Conservation (phyloP, 2,329 filamentous ascomycete species). For the Botrytis porri region DNA sequence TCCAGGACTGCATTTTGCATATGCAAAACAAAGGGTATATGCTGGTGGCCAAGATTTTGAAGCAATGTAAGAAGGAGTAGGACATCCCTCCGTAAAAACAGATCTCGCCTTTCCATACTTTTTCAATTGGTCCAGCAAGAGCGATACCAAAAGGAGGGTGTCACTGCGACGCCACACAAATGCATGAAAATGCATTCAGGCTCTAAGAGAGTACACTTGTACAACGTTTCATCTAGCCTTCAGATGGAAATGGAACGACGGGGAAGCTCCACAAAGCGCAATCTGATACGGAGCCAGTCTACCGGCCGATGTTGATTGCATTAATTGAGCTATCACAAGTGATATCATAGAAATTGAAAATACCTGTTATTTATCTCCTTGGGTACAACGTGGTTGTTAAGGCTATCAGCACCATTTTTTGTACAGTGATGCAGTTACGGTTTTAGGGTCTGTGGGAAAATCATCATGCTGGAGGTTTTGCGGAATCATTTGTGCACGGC, state of each 20-base stretch:
- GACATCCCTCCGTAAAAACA: background rate
- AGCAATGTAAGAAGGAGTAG: background rate
- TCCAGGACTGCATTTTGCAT: too few relatives aligned
- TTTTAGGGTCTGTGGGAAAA: background rate
- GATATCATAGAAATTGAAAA: background rate
- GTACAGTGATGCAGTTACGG: background rate
- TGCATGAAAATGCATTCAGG: background rate
- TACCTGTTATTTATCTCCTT: background rate
- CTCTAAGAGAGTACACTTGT: background rate
- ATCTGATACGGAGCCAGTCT: background rate
- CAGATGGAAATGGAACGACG: background rate
- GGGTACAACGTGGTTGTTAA: background rate
- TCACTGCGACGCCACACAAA: background rate
- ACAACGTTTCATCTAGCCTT: background rate
- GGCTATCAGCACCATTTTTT: background rate
- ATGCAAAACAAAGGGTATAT: background rate
- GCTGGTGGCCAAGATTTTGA: background rate
- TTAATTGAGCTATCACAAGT: background rate
- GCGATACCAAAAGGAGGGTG: background rate
- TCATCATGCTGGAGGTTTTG: background rate
- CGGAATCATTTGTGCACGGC: background rate
- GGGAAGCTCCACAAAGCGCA: background rate
- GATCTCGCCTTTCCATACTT: background rate
- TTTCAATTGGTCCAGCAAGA: background rate
- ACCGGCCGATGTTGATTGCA: background rate